Evolutionary conservation across 2,329 filamentous ascomycete species (phyloP).

Genomic region (Stromatinia cepivora): DNA sequence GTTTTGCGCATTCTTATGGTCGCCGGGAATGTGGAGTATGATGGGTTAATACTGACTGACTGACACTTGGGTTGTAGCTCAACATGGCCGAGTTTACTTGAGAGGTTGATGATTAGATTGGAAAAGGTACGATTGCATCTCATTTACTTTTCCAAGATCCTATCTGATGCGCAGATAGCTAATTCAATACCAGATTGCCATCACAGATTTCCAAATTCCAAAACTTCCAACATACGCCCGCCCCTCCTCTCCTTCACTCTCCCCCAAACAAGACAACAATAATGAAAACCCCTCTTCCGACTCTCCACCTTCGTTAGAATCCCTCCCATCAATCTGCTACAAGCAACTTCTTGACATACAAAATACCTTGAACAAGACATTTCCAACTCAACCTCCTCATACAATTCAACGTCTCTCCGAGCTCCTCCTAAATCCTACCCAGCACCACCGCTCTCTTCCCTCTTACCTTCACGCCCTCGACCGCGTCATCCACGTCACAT

Average conservation of each 20-base stretch:
- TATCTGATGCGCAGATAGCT: not conserved
- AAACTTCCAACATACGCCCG: slow-evolving; percentile 34
- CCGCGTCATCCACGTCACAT: slow-evolving; percentile 87
- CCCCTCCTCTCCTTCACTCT: slow-evolving; percentile 49
- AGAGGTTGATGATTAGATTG: slow-evolving; percentile 43
- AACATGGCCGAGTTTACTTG: slow-evolving; percentile 45
- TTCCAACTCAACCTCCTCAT: slow-evolving; percentile 77
- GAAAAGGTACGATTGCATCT: slow-evolving; percentile 35
- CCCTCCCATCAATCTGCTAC: slow-evolving; percentile 11
- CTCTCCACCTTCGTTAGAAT: not conserved
- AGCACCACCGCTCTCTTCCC: slow-evolving; percentile 78
- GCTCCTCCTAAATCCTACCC: slow-evolving; percentile 72
- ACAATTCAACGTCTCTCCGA: slow-evolving; percentile 91
- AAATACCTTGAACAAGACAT: slow-evolving; percentile 62
- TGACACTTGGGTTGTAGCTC: slow-evolving; percentile 38
- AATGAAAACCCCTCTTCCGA: slow-evolving; percentile 47
- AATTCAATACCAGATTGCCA: slow-evolving; percentile 46
- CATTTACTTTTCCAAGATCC: too few relatives aligned
- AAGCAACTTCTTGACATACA: slow-evolving; percentile 56
- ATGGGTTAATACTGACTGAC: not conserved
- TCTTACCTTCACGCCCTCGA: slow-evolving; percentile 90
- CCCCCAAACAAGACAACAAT: slow-evolving; percentile 42
- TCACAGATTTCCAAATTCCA: slow-evolving; percentile 64
- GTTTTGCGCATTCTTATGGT: slow-evolving; percentile 34
- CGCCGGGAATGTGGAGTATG: not conserved